Conservation (phyloP, 2,329 filamentous ascomycete species). For the Alternaria ventricosa region DNA sequence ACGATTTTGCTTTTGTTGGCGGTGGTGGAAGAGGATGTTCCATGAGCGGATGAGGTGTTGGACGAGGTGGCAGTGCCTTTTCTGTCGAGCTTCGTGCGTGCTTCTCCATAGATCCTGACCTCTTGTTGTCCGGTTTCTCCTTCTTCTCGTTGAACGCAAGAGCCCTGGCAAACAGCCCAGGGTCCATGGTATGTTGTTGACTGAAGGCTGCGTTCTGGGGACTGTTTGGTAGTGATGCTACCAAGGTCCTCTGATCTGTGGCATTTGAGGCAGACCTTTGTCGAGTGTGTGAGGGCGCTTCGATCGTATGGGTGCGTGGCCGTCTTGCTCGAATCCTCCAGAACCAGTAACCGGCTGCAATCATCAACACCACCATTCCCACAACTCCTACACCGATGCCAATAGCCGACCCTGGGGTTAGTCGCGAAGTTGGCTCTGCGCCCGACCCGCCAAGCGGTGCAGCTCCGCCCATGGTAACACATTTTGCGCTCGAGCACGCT, state of each 20-base stretch:
- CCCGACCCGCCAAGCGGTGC: constrained; percentile 28
- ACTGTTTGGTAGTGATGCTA: constrained; percentile 33
- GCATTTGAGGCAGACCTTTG: constrained; percentile 26
- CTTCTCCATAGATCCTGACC: constrained; percentile 3
- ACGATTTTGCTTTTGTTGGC: constrained; percentile 24
- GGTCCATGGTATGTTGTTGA: constrained; percentile 12
- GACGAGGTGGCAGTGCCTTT: constrained; percentile 19
- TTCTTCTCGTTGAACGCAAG: constrained; percentile 8
- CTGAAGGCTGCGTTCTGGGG: constrained; percentile 26
- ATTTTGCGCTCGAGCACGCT: constrained; percentile 30
- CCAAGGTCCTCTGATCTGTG: constrained; percentile 33
- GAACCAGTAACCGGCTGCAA: constrained; percentile 31
- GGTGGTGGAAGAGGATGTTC: constrained; percentile 22
- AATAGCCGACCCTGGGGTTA: constrained; percentile 30
- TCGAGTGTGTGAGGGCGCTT: constrained; percentile 14
- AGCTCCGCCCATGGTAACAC: constrained; percentile 22
- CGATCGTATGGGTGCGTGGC: constrained; percentile 17
- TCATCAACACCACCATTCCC: constrained; percentile 24
- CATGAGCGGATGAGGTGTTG: constrained; percentile 16
- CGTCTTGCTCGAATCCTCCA: constrained; percentile 25
- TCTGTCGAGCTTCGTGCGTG: constrained; percentile 2
- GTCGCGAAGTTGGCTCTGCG: constrained; percentile 19
- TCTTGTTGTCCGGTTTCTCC: constrained; percentile 8
- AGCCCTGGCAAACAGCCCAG: constrained; percentile 21
- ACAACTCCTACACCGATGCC: constrained; percentile 38